Conservation (phyloP, 164 flowering plant species). For the Stephania cephalantha region DNA sequence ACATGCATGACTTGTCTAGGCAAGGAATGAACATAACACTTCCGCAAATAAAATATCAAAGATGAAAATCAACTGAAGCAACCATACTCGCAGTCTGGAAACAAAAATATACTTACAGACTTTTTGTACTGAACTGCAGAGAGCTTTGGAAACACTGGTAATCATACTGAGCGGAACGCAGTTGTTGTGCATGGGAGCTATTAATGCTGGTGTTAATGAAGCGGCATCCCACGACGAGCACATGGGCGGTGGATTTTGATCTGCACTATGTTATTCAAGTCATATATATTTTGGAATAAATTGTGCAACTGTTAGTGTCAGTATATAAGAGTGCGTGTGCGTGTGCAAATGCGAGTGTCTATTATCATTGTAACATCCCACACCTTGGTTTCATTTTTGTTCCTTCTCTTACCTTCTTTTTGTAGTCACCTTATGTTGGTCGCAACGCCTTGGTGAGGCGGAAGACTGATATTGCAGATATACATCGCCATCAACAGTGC, state of each 20-base stretch:
- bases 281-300: background rate
- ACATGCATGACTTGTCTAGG: background rate
- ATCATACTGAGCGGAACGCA: conserved; percentile 68
- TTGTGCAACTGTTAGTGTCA: background rate
- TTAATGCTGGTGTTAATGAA: conserved; percentile 44
- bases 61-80: background rate
- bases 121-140: conserved; percentile 30
- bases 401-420: background rate
- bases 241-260: conserved; percentile 7
- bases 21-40: background rate
- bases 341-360: too few relatives aligned
- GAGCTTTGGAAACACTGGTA: conserved; percentile 53
- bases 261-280: background rate
- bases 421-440: background rate
- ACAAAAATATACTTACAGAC: background rate
- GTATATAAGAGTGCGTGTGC: background rate
- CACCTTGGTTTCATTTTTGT: background rate
- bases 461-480: background rate
- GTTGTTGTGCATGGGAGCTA: conserved; percentile 49
- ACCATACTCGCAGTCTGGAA: background rate
- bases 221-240: background rate
- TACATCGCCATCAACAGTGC: background rate
- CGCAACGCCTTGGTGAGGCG: background rate
- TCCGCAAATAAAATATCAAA: background rate
- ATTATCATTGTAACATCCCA: background rate